phyloP scores from a whole-genome alignment of 2,329 filamentous ascomycete genomes.

The Apiospora arundinis region DNA sequence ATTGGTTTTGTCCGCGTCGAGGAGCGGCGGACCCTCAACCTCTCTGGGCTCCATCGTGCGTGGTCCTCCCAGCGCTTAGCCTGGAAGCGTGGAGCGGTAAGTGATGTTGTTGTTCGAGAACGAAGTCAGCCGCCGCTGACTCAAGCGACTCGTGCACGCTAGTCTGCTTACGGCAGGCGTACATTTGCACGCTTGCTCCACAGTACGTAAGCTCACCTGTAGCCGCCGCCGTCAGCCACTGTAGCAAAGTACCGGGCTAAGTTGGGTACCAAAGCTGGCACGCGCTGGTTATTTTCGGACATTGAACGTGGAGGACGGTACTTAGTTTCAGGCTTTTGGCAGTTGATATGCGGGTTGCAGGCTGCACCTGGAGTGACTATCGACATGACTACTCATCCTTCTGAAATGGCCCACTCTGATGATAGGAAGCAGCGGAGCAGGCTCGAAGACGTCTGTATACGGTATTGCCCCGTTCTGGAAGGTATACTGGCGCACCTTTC shows the following conservation, averaged over 20 bases:
- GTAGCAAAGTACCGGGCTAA: not conserved
- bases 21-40: not conserved
- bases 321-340: constrained; percentile 1
- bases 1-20: not conserved
- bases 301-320: constrained; percentile 2
- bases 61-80: not conserved
- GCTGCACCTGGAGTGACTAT: not conserved
- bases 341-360: not conserved
- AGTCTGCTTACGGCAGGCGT: constrained; percentile 16
- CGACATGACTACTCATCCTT: not conserved
- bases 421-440: not conserved
- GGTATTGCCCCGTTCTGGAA: not conserved
- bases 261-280: not conserved
- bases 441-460: not conserved
- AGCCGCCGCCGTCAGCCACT: not conserved
- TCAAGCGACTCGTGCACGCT: constrained; percentile 2
- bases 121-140: not conserved
- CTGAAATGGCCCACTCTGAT: not conserved
- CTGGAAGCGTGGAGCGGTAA: not conserved
- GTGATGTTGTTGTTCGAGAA: not conserved
- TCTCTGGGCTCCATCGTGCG: not conserved
- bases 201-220: not conserved
- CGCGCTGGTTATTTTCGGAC: constrained; percentile 2
- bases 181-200: constrained; percentile 18
- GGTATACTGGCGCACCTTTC: not conserved